Percentiles rank a stretch among this genome's conserved stretches.
phyloP scores from a whole-genome alignment of 352 stramenopile genomes.

The Phytophthora palmivora region DNA sequence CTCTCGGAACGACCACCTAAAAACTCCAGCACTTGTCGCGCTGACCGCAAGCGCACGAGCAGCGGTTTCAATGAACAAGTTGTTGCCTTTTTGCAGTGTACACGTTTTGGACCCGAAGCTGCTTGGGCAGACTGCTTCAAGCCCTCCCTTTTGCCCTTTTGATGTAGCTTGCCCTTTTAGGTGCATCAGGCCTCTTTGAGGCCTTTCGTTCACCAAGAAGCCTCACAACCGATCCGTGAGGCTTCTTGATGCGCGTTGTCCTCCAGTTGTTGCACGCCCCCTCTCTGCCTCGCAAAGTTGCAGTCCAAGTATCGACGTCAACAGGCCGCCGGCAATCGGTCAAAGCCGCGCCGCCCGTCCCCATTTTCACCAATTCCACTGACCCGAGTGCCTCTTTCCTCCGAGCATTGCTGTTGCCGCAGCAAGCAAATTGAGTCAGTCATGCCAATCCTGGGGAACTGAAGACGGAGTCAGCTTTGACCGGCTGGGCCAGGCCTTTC shows the following conservation, averaged over 20 bases:
- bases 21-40: constrained; percentile 2
- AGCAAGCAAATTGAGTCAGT: constrained; percentile 6
- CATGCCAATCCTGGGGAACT: constrained; percentile 11
- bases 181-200: constrained; percentile 3
- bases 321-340: background rate
- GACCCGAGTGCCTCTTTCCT: constrained; percentile 29
- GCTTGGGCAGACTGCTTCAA: constrained; percentile 4
- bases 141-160: too few species aligned
- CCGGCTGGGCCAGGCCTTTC: constrained; percentile 21
- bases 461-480: constrained; percentile 6
- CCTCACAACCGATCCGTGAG: constrained; percentile 16
- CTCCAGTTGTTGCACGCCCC: constrained; percentile 13
- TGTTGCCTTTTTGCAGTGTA: constrained; percentile 6
- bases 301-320: background rate
- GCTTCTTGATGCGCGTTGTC: constrained; percentile 31
- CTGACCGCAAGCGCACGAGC: background rate
- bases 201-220: constrained; percentile 23
- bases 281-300: constrained; percentile 24
- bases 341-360: background rate
- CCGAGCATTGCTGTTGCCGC: constrained; percentile 6
- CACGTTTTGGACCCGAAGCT: constrained; percentile 22
- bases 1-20: constrained; percentile 21
- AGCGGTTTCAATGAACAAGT: constrained; percentile 5
- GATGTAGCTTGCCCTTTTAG: background rate
- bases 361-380: constrained; percentile 11